Evolutionary conservation across 805 yeast genomes (phyloP).

Genomic region (Yamadazyma tumulicola): DNA sequence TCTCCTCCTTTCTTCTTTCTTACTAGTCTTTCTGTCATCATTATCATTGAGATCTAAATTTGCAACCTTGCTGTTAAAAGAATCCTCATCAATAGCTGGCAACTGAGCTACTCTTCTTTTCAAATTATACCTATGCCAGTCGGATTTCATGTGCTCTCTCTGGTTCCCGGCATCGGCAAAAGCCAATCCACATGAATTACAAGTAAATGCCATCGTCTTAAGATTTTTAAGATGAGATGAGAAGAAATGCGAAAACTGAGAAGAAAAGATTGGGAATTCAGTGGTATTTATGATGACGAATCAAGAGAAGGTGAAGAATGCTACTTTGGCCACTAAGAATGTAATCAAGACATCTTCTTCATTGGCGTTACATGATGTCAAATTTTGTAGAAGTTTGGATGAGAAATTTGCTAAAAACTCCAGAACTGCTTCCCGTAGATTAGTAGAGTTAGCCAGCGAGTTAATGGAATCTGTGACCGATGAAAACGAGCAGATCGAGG

Average conservation of each 20-base stretch:
- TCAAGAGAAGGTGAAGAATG: conserved; percentile 1
- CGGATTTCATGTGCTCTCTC: conserved; percentile 92
- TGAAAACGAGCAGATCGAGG: conserved; percentile 7
- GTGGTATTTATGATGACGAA: too few species aligned
- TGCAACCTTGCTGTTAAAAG: conserved; percentile 30
- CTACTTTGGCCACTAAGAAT: conserved; percentile 12
- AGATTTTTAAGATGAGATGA: conserved; percentile 7
- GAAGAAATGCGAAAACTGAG: too few species aligned
- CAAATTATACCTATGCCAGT: conserved; percentile 96
- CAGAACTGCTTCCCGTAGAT: conserved; percentile 20
- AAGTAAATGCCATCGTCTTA: conserved; percentile 43
- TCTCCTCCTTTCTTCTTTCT: conserved; percentile 48
- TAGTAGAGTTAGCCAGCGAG: conserved; percentile 46
- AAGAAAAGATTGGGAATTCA: too few species aligned
- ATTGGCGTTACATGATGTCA: conserved; percentile 76
- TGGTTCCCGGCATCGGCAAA: conserved; percentile 83
- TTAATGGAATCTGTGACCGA: conserved; percentile 25
- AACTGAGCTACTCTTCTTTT: conserved; percentile 83
- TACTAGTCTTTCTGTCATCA: conserved; percentile 31
- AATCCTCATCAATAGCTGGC: conserved; percentile 42
- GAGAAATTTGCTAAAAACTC: conserved; percentile 34
- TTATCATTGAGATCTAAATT: conserved; percentile 16
- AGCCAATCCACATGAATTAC: conserved; percentile 83
- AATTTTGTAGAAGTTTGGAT: conserved; percentile 67
- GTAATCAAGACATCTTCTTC: conserved; percentile 66